Evolutionary conservation across 140 eudicot species (phyloP).

Genomic region (Senecio squalidus): DNA sequence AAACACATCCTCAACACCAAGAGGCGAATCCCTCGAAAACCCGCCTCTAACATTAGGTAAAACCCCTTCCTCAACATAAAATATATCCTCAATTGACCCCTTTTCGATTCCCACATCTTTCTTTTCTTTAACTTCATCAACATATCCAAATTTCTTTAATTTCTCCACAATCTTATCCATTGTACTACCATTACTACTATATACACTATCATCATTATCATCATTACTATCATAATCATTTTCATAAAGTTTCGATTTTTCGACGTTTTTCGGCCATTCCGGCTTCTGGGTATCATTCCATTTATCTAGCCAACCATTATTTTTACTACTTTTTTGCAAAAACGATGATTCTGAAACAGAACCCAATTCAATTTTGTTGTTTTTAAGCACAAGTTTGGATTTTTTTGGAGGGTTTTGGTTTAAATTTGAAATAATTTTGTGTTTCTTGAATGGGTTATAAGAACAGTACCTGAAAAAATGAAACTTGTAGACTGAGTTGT

Average conservation of each 20-base stretch:
- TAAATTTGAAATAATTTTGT: conserved; percentile 23
- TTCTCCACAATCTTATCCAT: conserved; percentile 78
- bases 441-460: conserved; percentile 31
- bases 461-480: conserved; percentile 53
- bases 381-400: conserved; percentile 31
- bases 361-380: conserved; percentile 17
- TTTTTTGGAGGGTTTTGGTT: conserved; percentile 27
- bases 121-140: conserved; percentile 43
- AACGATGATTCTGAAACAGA: conserved; percentile 11
- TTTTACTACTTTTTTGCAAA: conserved; percentile 18
- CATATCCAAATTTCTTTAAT: conserved; percentile 69
- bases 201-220: conserved; percentile 20
- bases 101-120: conserved; percentile 38
- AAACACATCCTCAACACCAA: conserved; percentile 53
- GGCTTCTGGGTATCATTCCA: conserved; percentile 52
- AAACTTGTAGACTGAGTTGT: conserved; percentile 46
- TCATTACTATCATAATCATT: conserved; percentile 22
- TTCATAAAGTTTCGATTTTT: conserved; percentile 17
- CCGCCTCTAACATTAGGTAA: conserved; percentile 78
- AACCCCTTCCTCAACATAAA: conserved; percentile 69
- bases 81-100: conserved; percentile 85
- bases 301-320: conserved; percentile 53
- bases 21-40: conserved; percentile 52
- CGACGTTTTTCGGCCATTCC: conserved; percentile 26
- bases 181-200: conserved; percentile 47